These are phyloP conservation scores for Plenodomus tracheiphilus DNA, from an alignment of 2,329 filamentous ascomycete species.

Conservation along the genomic window DNA sequence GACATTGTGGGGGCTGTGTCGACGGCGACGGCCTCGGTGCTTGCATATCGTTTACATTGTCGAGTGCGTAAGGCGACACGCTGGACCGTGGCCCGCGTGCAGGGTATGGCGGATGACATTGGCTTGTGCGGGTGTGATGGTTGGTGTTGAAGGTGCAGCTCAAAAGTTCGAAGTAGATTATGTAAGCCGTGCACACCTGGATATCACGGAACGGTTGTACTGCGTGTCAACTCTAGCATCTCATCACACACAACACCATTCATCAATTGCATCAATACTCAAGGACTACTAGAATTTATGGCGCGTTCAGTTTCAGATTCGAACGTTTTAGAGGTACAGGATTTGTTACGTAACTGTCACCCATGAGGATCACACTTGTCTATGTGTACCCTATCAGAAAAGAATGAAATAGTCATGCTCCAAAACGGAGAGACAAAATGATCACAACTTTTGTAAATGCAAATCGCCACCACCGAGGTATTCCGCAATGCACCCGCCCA, in stretches of 20 bases:
- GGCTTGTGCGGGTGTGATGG: conserved; percentile 15
- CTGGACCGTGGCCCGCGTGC: conserved; percentile 59
- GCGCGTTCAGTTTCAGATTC: neutral
- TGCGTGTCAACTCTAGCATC: no score
- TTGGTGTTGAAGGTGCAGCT: conserved; percentile 7
- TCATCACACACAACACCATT: neutral
- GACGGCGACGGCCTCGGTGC: conserved; percentile 20
- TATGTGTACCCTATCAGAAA: neutral
- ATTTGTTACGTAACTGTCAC: neutral
- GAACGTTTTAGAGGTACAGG: neutral
- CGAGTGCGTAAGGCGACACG: conserved; percentile 19
- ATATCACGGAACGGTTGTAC: neutral
- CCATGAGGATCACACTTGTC: neutral
- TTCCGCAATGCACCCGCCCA: conserved; percentile 24
- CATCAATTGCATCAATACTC: neutral
- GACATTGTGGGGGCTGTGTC: conserved; percentile 7
- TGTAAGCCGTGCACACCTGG: conserved; percentile 19
- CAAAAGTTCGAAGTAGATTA: conserved; percentile 31
- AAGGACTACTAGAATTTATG: neutral
- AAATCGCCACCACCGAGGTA: conserved; percentile 15
- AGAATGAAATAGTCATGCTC: neutral
- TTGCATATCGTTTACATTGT: conserved; percentile 23
- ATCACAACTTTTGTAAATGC: conserved; percentile 29
- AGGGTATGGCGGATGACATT: conserved; percentile 63
- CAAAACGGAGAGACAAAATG: conserved; percentile 4